Percentiles rank a stretch among this genome's conserved stretches.
Conservation (phyloP, 805 yeast genomes). For the Schizosaccharomyces japonicus region DNA sequence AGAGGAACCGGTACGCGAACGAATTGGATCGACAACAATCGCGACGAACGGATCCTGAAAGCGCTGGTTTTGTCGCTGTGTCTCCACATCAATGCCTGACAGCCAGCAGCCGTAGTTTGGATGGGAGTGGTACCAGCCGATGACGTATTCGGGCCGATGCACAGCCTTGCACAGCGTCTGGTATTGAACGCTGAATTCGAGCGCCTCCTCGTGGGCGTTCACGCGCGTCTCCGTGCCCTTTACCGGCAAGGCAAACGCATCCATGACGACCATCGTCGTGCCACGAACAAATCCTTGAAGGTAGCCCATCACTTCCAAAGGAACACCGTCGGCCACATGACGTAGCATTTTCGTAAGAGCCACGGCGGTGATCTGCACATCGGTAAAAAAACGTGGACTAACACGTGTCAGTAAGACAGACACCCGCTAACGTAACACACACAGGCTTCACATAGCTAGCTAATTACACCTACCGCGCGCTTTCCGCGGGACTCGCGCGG, state of each 20-base stretch:
- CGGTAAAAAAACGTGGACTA: slow-evolving; percentile 36
- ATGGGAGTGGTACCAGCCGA: slow-evolving; percentile 95
- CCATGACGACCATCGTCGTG: slow-evolving; percentile 41
- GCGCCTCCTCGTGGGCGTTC: slow-evolving; percentile 80
- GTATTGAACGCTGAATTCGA: slow-evolving; percentile 82
- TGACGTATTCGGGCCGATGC: slow-evolving; percentile 41
- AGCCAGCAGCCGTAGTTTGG: slow-evolving; percentile 97
- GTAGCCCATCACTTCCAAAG: slow-evolving; percentile 89
- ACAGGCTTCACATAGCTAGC: too few relatives aligned
- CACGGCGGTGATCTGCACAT: slow-evolving; percentile 39
- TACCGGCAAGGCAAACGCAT: slow-evolving; percentile 70
- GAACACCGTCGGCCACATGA: slow-evolving; percentile 66
- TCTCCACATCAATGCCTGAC: slow-evolving; percentile 76
- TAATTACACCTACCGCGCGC: too few relatives aligned
- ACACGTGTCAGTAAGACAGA: slow-evolving; percentile 17
- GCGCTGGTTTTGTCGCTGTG: slow-evolving; percentile 62
- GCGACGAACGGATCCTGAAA: slow-evolving; percentile 86
- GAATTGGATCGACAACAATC: slow-evolving; percentile 56
- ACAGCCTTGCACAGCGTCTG: slow-evolving; percentile 30
- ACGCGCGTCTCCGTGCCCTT: slow-evolving; percentile 80
- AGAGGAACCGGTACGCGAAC: slow-evolving; percentile 34
- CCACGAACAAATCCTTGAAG: slow-evolving; percentile 50
- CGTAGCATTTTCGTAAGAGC: slow-evolving; percentile 45
- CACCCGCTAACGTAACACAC: too few relatives aligned
- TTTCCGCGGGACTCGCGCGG: too few relatives aligned